Evolutionary conservation across 1,139 yeast genomes (phyloP).

Genomic region (Taphrina pruni): DNA sequence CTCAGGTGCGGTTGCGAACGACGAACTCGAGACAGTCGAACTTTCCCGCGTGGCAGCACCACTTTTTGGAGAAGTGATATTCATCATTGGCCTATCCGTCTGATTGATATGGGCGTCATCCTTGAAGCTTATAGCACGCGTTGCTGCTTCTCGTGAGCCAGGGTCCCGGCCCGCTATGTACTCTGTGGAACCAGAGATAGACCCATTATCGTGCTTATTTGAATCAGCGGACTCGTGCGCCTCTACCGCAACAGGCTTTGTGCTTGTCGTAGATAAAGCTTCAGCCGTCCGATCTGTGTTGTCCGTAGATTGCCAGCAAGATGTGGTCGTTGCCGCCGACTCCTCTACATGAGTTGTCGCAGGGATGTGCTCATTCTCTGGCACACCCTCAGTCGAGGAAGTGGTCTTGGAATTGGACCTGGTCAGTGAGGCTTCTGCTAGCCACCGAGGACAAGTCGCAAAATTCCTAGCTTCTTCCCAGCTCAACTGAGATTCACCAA

Average conservation of each 20-base stretch:
- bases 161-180: neutral
- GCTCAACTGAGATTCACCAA: neutral
- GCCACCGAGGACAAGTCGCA: constrained; percentile 21
- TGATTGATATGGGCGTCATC: neutral
- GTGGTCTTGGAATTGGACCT: neutral
- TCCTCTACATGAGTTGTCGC: neutral
- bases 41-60: constrained; percentile 14
- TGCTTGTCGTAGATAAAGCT: neutral
- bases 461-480: neutral
- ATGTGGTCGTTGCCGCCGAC: neutral
- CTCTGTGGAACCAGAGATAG: neutral
- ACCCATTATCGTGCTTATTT: neutral
- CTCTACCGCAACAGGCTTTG: neutral
- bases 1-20: constrained; percentile 36
- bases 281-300: neutral
- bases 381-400: neutral
- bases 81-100: constrained; percentile 5
- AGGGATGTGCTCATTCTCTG: neutral
- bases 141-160: neutral
- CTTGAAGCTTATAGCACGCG: constrained; percentile 3
- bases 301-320: neutral
- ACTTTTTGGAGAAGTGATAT: constrained; percentile 9
- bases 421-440: constrained; percentile 18
- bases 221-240: neutral
- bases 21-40: constrained; percentile 26